Evolutionary conservation across 257 asterid species (phyloP).

Genomic region (Thymus quinquecostatus): DNA sequence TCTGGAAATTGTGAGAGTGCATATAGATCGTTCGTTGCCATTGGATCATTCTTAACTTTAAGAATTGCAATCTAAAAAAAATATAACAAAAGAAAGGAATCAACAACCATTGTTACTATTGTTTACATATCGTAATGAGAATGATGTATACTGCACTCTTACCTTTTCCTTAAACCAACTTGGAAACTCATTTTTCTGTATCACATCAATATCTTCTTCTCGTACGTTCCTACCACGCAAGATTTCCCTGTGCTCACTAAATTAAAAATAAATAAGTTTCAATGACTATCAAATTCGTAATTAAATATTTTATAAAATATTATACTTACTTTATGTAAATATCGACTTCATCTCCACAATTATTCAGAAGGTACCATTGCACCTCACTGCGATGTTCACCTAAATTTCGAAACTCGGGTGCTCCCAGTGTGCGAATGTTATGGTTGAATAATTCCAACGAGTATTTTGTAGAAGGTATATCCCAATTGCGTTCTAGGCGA

Average conservation of each 20-base stretch:
- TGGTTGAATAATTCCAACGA: not conserved
- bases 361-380: not conserved
- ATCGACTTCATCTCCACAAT: not conserved
- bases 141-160: too few relatives aligned
- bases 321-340: not conserved
- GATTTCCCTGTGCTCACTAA: not conserved
- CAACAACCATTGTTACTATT: too few relatives aligned
- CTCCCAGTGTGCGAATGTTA: not conserved
- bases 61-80: too few relatives aligned
- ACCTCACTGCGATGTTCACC: not conserved
- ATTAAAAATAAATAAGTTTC: not conserved
- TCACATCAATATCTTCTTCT: too few relatives aligned
- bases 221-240: too few relatives aligned
- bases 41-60: too few relatives aligned
- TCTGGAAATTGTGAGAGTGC: not conserved
- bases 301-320: not conserved
- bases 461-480: not conserved
- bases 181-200: too few relatives aligned
- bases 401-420: not conserved
- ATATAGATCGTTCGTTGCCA: not conserved
- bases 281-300: too few relatives aligned
- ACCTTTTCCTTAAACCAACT: too few relatives aligned
- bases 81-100: too few relatives aligned
- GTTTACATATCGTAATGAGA: too few relatives aligned
- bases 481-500: too few relatives aligned